Conservation (phyloP, 73 alveolate genomes). For the Paramecium octaurelia region DNA sequence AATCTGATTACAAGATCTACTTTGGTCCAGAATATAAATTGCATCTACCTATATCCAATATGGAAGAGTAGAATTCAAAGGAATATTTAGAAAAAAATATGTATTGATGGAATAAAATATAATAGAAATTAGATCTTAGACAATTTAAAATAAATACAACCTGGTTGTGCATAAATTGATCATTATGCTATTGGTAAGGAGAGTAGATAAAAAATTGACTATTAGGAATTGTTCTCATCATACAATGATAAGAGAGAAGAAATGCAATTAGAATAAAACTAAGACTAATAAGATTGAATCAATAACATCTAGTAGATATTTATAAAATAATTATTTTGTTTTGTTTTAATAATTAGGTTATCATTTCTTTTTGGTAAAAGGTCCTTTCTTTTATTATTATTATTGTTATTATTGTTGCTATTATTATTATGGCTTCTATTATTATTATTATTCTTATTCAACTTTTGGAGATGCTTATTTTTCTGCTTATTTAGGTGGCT, state of each 20-base stretch:
- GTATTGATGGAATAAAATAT: neutral
- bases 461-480: neutral
- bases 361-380: neutral
- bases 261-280: constrained; percentile 56
- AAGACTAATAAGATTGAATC: neutral
- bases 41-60: constrained; percentile 92
- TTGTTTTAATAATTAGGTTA: neutral
- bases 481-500: neutral
- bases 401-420: neutral
- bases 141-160: neutral
- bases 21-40: constrained; percentile 95
- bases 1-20: constrained; percentile 76
- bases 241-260: neutral
- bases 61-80: constrained; percentile 94
- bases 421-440: neutral
- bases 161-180: neutral
- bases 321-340: neutral
- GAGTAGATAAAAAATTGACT: neutral
- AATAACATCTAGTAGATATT: neutral
- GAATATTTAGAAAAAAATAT: constrained; percentile 65
- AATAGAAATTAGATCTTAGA: neutral
- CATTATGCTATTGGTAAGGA: neutral
- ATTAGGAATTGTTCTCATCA: neutral
- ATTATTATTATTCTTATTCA: neutral
- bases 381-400: neutral